Conservation (phyloP, 2,329 filamentous ascomycete genomes). For the Botrytis aclada region DNA sequence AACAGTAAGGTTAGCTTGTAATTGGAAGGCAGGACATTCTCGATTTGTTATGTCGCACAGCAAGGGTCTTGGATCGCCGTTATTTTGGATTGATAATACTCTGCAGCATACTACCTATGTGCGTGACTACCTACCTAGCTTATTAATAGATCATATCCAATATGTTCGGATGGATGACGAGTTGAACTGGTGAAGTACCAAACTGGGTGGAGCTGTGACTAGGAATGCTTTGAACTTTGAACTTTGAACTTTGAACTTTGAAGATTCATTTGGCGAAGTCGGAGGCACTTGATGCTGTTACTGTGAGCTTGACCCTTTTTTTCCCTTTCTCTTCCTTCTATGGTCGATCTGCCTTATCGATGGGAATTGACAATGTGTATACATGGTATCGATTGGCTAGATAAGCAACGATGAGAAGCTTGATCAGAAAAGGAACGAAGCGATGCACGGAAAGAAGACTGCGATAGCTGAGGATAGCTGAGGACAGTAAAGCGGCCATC, state of each 20-base stretch:
- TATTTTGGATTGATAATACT: neutral
- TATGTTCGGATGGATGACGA: neutral
- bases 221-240: neutral
- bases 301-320: neutral
- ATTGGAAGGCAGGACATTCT: neutral
- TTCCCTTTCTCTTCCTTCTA: neutral
- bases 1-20: neutral
- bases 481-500: neutral
- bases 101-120: neutral
- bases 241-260: neutral
- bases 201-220: neutral
- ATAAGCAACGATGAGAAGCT: neutral
- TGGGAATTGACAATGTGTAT: neutral
- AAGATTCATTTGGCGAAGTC: neutral
- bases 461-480: neutral
- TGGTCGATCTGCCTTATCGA: neutral
- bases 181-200: neutral
- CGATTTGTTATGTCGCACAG: neutral
- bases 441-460: neutral
- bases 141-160: neutral
- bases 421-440: neutral
- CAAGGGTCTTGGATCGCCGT: conserved; percentile 1
- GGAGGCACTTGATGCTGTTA: neutral
- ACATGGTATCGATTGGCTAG: neutral
- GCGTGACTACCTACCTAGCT: too few relatives aligned